These are phyloP conservation scores for Cyclotella kingstonii DNA, from an alignment of 108 stramenopile genomes.

Conservation along the genomic window DNA sequence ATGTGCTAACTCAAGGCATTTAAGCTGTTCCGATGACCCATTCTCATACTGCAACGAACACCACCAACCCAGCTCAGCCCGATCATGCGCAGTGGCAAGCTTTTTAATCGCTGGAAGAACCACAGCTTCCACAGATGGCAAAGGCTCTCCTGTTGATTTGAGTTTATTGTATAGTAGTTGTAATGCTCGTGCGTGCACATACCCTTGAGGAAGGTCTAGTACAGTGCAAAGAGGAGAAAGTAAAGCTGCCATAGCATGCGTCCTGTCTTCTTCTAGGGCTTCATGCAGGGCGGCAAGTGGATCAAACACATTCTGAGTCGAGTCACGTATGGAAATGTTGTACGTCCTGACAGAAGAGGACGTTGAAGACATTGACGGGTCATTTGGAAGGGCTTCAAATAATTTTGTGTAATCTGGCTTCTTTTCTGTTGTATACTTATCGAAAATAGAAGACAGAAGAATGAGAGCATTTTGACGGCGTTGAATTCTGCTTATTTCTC, in stretches of 20 bases:
- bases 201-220: slow-evolving; percentile 70
- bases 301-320: slow-evolving; percentile 51
- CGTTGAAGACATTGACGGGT: slow-evolving; percentile 20
- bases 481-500: slow-evolving; percentile 59
- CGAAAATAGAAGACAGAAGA: slow-evolving; percentile 68
- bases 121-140: slow-evolving; percentile 61
- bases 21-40: slow-evolving; percentile 53
- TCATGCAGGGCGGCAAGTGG: slow-evolving; percentile 59
- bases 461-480: slow-evolving; percentile 73
- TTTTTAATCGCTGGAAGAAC: slow-evolving; percentile 62
- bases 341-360: neutral
- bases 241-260: slow-evolving; percentile 48
- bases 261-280: slow-evolving; percentile 24
- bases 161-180: slow-evolving; percentile 51
- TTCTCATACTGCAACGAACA: slow-evolving; percentile 55
- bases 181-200: slow-evolving; percentile 67
- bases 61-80: slow-evolving; percentile 77
- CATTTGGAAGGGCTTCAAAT: slow-evolving; percentile 59
- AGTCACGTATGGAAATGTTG: slow-evolving; percentile 31
- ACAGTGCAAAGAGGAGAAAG: slow-evolving; percentile 70
- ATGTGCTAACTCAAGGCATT: slow-evolving; percentile 70
- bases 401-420: slow-evolving; percentile 59
- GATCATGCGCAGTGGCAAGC: slow-evolving; percentile 49
- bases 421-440: slow-evolving; percentile 35
- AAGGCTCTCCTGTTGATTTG: slow-evolving; percentile 23